Percentiles rank a stretch among this genome's conserved stretches.
phyloP scores from a whole-genome alignment of 805 yeast species.

The Ogataea naganishii region DNA sequence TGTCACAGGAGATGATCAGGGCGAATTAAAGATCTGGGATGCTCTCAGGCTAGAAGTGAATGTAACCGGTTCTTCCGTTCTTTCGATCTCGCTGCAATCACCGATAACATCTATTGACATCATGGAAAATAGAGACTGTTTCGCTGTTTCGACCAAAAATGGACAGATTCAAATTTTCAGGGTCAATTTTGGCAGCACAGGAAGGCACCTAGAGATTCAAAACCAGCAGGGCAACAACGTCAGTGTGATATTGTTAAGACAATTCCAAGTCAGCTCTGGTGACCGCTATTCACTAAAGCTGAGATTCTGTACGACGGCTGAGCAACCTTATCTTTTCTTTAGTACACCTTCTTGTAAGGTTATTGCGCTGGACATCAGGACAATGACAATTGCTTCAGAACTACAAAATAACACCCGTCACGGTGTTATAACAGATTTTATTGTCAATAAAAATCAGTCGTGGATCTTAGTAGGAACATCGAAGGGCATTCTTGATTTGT shows the following conservation, averaged over 20 bases:
- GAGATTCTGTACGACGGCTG: conserved; percentile 30
- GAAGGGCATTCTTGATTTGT: conserved; percentile 63
- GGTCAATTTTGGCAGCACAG: conserved; percentile 20
- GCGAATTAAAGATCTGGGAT: conserved; percentile 76
- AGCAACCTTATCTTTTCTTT: conserved; percentile 35
- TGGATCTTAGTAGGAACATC: conserved; percentile 75
- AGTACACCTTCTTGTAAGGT: conserved; percentile 47
- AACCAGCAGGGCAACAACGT: conserved; percentile 12
- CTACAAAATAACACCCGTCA: conserved; percentile 50
- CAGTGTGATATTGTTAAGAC: conserved; percentile 27
- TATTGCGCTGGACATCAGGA: conserved; percentile 47
- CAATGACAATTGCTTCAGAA: conserved; percentile 32
- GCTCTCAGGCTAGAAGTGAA: conserved; percentile 53
- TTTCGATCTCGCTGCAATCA: conserved; percentile 39
- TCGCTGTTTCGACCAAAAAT: conserved; percentile 45
- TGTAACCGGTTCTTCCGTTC: conserved; percentile 39
- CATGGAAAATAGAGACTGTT: conserved; percentile 45
- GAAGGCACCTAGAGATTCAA: conserved; percentile 3
- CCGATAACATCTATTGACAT: conserved; percentile 42
- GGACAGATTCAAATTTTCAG: conserved; percentile 36
- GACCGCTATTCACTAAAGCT: conserved; percentile 35
- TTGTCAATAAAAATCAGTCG: conserved; percentile 38
- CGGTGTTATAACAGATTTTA: conserved; percentile 59
- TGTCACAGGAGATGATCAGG: conserved; percentile 71
- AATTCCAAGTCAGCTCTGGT: conserved; percentile 25